Base-by-base conservation (phyloP, 108 stramenopile genomes). In the Nitzschia sp. region DNA sequence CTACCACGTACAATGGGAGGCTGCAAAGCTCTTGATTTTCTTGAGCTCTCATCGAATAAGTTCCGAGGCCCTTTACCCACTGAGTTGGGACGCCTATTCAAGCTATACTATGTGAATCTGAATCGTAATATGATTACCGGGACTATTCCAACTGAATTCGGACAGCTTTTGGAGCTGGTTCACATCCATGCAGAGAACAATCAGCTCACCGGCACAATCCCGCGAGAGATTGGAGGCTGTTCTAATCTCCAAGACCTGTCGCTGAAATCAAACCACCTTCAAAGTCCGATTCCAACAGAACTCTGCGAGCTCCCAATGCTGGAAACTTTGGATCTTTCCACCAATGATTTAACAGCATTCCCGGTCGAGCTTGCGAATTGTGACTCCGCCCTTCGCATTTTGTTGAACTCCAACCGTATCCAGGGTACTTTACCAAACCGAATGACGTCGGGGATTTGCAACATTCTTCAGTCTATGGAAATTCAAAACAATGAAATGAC, bases 91-190 rank as follows among this genome's bases (percentile, higher is more conserved):
- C n/a, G n/a, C n/a, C n/a, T n/a, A n/a, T n/a, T n/a, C n/a, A n/a
- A n/a, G n/a, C n/a, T n/a, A n/a, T n/a, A n/a, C n/a, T n/a, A n/a
- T n/a, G n/a, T n/a, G n/a, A n/a, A n/a, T n/a, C n/a, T n/a, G n/a
- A n/a, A n/a, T n/a, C n/a, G 25, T 2, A 53, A 53, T 23, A 25
- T 53, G 53, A n/a, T 53, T 25, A 53, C 53, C 1, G 53, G 53
- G 1, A 53, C 53, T 27, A 19, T 53, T 27, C 53, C 53, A 2
- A 53, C 22, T 27, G 53, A 53, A 27, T 15, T 53, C 25, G 53
- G 53, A 1, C 22, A 53, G 13, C 22, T 53, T 53, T 22, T 15
- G 26, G 25, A 23, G 53, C 25, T 53, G 53, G 53, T 23, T 15
- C 15, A 22, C 25, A 26, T 53, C 15, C 22, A 26, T 27, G 22